Evolutionary conservation across 148 eudicot species (phyloP).

Genomic region (Limonium bicolor): DNA sequence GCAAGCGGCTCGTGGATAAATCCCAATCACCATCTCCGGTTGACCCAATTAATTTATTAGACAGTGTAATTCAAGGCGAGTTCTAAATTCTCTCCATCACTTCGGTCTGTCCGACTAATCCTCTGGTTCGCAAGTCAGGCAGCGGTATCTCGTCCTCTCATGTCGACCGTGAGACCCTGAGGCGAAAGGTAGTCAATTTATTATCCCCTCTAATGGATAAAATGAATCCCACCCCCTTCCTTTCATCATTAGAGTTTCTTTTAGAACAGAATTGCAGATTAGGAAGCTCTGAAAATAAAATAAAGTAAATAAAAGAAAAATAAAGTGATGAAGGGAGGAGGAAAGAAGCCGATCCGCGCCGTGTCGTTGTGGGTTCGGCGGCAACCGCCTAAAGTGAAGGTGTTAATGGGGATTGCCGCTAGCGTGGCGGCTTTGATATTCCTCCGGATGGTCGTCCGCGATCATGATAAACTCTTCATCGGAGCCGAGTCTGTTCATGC

Average conservation of each 20-base stretch:
- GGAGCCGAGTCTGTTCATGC: slow-evolving; percentile 59
- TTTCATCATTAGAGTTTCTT: not conserved
- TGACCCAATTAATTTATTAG: too few species aligned
- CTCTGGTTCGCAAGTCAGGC: too few species aligned
- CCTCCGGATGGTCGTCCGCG: slow-evolving; percentile 34
- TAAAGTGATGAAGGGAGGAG: slow-evolving; percentile 5
- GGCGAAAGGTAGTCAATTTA: not conserved
- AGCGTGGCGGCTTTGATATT: slow-evolving; percentile 26
- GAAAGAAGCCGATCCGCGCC: slow-evolving; percentile 25
- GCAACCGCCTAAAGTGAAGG: slow-evolving; percentile 48
- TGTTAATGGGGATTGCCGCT: slow-evolving; percentile 22
- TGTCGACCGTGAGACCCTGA: slow-evolving; percentile 1
- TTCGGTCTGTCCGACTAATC: too few species aligned
- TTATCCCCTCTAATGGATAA: too few species aligned
- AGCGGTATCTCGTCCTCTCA: too few species aligned
- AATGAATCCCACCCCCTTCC: not conserved
- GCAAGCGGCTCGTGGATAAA: too few species aligned
- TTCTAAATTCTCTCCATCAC: too few species aligned
- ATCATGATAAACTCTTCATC: slow-evolving; percentile 49
- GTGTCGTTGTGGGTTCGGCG: slow-evolving; percentile 33
- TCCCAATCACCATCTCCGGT: too few species aligned
- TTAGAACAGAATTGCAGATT: not conserved
- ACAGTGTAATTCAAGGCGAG: too few species aligned
- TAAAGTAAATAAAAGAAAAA: not conserved
- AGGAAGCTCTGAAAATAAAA: too few species aligned